Evolutionary conservation across 202 grass and related monocot genomes (phyloP).

Genomic region (Carex sylvatica): DNA sequence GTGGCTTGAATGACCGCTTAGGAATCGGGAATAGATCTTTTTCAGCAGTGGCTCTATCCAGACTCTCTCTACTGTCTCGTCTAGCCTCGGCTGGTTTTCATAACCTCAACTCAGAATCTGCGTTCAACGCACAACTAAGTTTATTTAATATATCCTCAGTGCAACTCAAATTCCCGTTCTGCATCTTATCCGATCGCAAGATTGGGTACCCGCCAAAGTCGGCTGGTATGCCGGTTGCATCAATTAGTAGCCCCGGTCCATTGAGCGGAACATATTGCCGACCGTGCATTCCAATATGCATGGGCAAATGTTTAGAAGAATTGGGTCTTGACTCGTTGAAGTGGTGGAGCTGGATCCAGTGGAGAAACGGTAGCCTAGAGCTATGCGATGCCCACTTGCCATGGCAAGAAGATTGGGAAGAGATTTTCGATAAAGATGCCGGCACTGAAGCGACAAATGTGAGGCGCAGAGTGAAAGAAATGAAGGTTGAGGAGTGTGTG

Average conservation of each 20-base stretch:
- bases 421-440: slow-evolving; percentile 38
- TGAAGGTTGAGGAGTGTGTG: slow-evolving; percentile 32
- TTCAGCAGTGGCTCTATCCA: slow-evolving; percentile 40
- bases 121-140: slow-evolving; percentile 53
- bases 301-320: slow-evolving; percentile 11
- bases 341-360: slow-evolving; percentile 49
- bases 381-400: not conserved
- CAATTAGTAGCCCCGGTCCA: slow-evolving; percentile 56
- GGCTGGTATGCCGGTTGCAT: slow-evolving; percentile 51
- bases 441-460: slow-evolving; percentile 31
- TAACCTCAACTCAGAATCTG: slow-evolving; percentile 63
- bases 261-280: slow-evolving; percentile 78
- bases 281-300: slow-evolving; percentile 42
- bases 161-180: slow-evolving; percentile 59
- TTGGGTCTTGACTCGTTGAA: not conserved
- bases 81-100: slow-evolving; percentile 33
- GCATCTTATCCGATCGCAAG: slow-evolving; percentile 49
- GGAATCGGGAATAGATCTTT: slow-evolving; percentile 30
- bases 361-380: slow-evolving; percentile 53
- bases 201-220: slow-evolving; percentile 38
- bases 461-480: slow-evolving; percentile 23
- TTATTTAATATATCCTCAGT: not conserved
- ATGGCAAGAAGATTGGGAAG: slow-evolving; percentile 42
- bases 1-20: slow-evolving; percentile 80
- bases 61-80: slow-evolving; percentile 43